phyloP scores from a whole-genome alignment of 2,329 filamentous ascomycete species.

The Colletotrichum liriopes region DNA sequence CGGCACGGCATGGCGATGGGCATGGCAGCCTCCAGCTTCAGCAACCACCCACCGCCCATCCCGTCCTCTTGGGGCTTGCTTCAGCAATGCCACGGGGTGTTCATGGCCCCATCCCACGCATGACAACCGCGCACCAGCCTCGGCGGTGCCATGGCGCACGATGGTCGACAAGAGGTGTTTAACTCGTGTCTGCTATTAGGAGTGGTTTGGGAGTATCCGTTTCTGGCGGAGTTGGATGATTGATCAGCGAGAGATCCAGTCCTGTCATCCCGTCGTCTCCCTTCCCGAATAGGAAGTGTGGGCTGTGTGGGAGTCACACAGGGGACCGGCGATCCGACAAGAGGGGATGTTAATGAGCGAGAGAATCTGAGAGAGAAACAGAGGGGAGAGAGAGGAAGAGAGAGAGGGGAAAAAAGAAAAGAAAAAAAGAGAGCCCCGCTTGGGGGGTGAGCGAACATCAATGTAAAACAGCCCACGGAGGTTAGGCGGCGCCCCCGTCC shows the following conservation, averaged over 20 bases:
- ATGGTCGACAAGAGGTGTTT: neutral
- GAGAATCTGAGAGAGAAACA: conserved; percentile 2
- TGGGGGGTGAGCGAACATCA: conserved; percentile 47
- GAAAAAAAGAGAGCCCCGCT: conserved; percentile 17
- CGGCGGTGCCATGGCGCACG: neutral
- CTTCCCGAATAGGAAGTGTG: conserved; percentile 32
- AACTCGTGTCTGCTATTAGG: conserved; percentile 13
- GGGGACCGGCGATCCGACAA: conserved; percentile 28
- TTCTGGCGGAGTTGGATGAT: neutral
- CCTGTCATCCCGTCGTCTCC: conserved; percentile 35
- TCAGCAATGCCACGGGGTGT: neutral
- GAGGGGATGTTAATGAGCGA: conserved; percentile 2
- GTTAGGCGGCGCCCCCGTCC: conserved; percentile 45
- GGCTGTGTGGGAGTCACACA: conserved; percentile 34
- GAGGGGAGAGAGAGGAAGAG: neutral
- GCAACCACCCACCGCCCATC: neutral
- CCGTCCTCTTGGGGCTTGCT: neutral
- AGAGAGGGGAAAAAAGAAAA: neutral
- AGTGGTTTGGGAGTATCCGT: neutral
- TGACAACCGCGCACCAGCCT: neutral
- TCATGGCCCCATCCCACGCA: neutral
- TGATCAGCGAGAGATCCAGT: conserved; percentile 5
- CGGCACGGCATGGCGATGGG: neutral
- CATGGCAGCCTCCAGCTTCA: conserved; percentile 4
- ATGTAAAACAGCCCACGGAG: conserved; percentile 56